These are phyloP conservation scores for Lithohypha guttulata DNA, from an alignment of 2,329 filamentous ascomycete species.

Conservation along the genomic window DNA sequence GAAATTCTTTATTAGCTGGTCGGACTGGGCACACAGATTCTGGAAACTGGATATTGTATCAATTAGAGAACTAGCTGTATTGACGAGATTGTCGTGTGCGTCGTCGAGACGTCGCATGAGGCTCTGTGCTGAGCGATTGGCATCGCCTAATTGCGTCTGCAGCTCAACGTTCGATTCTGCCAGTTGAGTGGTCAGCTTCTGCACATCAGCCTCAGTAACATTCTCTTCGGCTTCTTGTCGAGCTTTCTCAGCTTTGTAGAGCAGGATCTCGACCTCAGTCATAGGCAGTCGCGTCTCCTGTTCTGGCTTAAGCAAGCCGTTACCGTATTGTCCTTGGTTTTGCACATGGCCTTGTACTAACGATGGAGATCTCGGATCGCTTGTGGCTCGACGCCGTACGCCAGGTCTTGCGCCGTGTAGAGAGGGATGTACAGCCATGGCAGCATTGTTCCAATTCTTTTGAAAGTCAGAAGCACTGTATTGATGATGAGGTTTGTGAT, in stretches of 20 bases:
- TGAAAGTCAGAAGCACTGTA: background rate
- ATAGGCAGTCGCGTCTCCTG: constrained; percentile 3
- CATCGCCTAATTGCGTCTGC: background rate
- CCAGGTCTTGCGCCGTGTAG: background rate
- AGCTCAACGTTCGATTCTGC: constrained; percentile 6
- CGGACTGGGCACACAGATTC: constrained; percentile 4
- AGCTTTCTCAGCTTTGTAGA: constrained; percentile 8
- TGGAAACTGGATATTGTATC: constrained; percentile 8
- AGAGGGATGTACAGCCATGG: background rate
- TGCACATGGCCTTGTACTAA: no score
- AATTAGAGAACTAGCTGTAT: constrained; percentile 2
- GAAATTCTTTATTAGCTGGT: constrained; percentile 3
- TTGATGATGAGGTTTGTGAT: constrained; percentile 3
- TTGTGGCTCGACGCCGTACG: constrained; percentile 1
- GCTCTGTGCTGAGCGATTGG: background rate
- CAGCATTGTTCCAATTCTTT: background rate
- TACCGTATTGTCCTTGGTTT: background rate
- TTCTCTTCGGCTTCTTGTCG: background rate
- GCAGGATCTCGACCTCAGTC: constrained; percentile 3
- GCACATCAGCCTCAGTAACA: constrained; percentile 6
- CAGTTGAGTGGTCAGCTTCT: constrained; percentile 4
- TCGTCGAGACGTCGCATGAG: constrained; percentile 8
- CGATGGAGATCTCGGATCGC: background rate
- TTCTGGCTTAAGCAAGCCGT: background rate
- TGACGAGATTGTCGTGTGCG: constrained; percentile 1